A percentile compares a stretch with the other conserved stretches of the same genome.
These are phyloP conservation scores for Neospora caninum DNA, from an alignment of 169 alveolate genomes.

Conservation along the genomic window DNA sequence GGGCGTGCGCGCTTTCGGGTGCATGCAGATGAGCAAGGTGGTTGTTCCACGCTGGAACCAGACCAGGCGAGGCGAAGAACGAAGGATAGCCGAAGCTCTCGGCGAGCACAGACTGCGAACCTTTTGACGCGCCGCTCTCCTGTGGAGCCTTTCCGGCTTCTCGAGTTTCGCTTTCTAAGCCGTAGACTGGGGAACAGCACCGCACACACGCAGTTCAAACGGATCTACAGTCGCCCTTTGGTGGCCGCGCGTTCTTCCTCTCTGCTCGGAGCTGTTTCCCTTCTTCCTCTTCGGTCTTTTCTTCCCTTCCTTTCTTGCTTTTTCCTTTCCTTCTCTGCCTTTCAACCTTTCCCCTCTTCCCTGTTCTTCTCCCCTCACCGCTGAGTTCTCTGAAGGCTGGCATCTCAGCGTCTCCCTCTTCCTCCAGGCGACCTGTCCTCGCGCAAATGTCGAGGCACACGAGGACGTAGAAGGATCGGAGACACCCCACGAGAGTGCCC, in stretches of 20 bases:
- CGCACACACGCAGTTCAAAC: neutral
- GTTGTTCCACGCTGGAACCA: neutral
- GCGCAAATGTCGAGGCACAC: neutral
- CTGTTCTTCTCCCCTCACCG: neutral
- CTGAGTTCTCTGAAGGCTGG: slow-evolving; percentile 9
- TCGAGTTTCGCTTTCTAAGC: neutral
- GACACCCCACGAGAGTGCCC: neutral
- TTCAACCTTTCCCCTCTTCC: too few relatives aligned
- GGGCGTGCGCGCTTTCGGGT: neutral
- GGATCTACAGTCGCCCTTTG: too few relatives aligned
- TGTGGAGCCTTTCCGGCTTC: neutral
- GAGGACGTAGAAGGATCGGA: neutral
- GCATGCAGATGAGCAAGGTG: neutral
- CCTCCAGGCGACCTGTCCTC: neutral
- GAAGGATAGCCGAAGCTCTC: neutral
- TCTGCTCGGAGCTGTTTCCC: too few relatives aligned
- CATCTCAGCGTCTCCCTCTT: neutral
- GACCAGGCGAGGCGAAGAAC: neutral
- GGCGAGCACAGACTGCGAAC: neutral
- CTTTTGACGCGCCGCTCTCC: neutral
- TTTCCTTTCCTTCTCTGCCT: neutral
- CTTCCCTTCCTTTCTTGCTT: neutral
- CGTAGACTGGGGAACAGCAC: neutral
- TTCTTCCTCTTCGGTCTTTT: neutral
- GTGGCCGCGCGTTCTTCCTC: too few relatives aligned